A percentile compares a stretch with the other conserved stretches of the same genome.
Evolutionary conservation across 768 basidiomycete genomes (phyloP).

Genomic region (Lactifluus rugatus): DNA sequence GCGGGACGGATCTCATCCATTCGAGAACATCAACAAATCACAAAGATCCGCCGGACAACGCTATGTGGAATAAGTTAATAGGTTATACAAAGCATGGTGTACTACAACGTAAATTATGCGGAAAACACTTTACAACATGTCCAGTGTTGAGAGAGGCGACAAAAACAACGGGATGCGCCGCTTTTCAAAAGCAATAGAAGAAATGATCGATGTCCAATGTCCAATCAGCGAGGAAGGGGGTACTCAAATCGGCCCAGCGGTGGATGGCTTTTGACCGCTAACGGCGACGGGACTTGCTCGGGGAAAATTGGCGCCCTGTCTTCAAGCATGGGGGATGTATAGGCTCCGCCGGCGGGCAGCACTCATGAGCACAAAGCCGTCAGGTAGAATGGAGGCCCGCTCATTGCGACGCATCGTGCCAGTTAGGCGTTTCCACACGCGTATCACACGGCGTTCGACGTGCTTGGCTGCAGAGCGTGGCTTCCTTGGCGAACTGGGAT

Average conservation of each 20-base stretch:
- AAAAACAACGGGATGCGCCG: not conserved
- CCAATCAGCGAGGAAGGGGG: not conserved
- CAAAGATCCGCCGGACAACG: not conserved
- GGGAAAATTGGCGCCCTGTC: too few species aligned
- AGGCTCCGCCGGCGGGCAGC: slow-evolving; percentile 39
- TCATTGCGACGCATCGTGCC: slow-evolving; percentile 40
- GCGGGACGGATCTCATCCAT: too few species aligned
- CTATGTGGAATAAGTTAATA: not conserved
- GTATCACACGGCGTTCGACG: slow-evolving; percentile 49
- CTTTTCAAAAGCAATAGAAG: not conserved
- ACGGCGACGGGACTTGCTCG: too few species aligned
- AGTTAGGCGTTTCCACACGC: slow-evolving; percentile 54
- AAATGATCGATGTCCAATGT: too few species aligned
- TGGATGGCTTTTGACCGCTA: too few species aligned
- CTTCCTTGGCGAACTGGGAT: not conserved
- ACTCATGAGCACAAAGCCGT: slow-evolving; percentile 55
- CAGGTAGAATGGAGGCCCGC: slow-evolving; percentile 44
- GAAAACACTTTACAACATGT: not conserved
- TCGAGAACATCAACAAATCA: not conserved
- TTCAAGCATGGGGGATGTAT: not conserved
- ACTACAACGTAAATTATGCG: not conserved
- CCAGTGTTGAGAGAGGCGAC: not conserved
- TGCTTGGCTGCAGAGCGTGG: slow-evolving; percentile 32
- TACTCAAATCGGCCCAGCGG: not conserved
- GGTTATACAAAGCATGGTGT: not conserved